phyloP scores from a whole-genome alignment of 1,139 yeast species.

The Ashbya aceris region DNA sequence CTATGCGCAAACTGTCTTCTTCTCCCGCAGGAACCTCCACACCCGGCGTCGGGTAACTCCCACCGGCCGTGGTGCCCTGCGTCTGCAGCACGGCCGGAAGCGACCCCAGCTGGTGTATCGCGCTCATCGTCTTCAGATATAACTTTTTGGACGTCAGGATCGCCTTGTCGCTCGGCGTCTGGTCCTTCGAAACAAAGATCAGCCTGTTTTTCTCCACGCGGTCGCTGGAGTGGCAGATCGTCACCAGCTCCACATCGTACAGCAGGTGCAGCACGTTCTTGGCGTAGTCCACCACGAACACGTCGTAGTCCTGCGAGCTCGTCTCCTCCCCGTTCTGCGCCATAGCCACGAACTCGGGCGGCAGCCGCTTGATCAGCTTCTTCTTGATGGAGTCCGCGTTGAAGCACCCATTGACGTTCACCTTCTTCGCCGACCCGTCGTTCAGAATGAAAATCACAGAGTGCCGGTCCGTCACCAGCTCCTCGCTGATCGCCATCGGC shows the following conservation, averaged over 20 bases:
- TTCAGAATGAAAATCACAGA: slow-evolving; percentile 61
- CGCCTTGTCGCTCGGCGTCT: slow-evolving; percentile 58
- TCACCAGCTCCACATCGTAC: slow-evolving; percentile 72
- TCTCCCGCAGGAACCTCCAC: neutral
- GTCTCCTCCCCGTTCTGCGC: slow-evolving; percentile 31
- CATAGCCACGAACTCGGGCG: slow-evolving; percentile 23
- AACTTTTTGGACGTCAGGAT: slow-evolving; percentile 52
- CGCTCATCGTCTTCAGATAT: slow-evolving; percentile 21
- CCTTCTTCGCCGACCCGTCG: slow-evolving; percentile 65
- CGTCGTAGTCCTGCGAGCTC: slow-evolving; percentile 40
- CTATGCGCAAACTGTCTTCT: slow-evolving; percentile 12
- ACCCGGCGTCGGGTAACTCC: neutral
- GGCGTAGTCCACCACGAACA: slow-evolving; percentile 38
- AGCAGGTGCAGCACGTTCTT: slow-evolving; percentile 44
- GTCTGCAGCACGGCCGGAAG: slow-evolving; percentile 1
- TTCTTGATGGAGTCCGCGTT: slow-evolving; percentile 73
- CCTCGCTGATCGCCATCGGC: slow-evolving; percentile 20
- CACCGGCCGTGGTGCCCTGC: neutral
- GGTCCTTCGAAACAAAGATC: slow-evolving; percentile 56
- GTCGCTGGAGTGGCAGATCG: slow-evolving; percentile 71
- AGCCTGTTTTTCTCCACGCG: slow-evolving; percentile 64
- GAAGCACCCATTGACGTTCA: slow-evolving; percentile 71
- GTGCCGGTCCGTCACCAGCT: slow-evolving; percentile 32
- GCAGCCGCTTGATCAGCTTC: slow-evolving; percentile 55
- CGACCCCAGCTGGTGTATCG: slow-evolving; percentile 13